Conservation (phyloP, 495 filamentous ascomycete genomes). For the Tuber calosporum region DNA sequence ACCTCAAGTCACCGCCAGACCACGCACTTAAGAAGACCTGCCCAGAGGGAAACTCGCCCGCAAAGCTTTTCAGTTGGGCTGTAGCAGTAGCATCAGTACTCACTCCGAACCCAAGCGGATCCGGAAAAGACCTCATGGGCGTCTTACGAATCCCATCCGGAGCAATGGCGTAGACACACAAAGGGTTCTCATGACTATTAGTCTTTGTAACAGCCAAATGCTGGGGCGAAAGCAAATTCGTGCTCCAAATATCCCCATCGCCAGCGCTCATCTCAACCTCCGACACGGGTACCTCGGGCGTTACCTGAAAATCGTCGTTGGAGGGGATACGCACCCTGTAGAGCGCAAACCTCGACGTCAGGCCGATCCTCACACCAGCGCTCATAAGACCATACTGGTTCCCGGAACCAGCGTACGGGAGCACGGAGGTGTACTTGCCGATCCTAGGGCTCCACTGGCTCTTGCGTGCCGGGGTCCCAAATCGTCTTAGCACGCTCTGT, state of each 20-base stretch:
- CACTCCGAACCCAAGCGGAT: neutral
- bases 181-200: neutral
- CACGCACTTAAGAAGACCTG: neutral
- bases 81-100: neutral
- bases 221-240: neutral
- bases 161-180: neutral
- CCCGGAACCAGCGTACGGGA: neutral
- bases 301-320: neutral
- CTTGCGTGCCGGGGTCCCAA: neutral
- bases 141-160: neutral
- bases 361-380: neutral
- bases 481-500: neutral
- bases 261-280: neutral
- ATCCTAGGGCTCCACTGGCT: neutral
- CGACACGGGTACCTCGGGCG: neutral
- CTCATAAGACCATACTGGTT: neutral
- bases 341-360: neutral
- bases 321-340: neutral
- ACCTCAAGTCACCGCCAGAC: neutral
- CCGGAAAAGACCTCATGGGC: neutral
- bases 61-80: neutral
- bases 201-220: neutral
- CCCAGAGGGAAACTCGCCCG: neutral
- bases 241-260: neutral
- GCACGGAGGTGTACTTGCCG: neutral